Evolutionary conservation across 2,329 filamentous ascomycete species (phyloP).

Genomic region (Elsinoe perseae): DNA sequence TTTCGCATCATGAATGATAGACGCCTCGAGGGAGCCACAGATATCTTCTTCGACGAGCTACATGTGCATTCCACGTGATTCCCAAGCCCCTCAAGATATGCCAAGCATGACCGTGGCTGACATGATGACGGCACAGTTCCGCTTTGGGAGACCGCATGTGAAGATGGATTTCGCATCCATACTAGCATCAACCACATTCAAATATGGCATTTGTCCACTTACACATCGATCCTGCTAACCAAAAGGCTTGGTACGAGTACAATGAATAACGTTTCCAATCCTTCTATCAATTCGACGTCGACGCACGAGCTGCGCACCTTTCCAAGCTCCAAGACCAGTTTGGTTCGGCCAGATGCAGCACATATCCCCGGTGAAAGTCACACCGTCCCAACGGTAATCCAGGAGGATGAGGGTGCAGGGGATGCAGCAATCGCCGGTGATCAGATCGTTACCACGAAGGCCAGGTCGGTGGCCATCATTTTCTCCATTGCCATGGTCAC

Average conservation of each 20-base stretch:
- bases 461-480: constrained; percentile 23
- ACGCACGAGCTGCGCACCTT: constrained; percentile 4
- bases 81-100: not conserved
- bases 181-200: not conserved
- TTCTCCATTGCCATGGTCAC: constrained; percentile 24
- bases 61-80: not conserved
- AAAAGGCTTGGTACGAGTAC: not conserved
- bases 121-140: constrained; percentile 2
- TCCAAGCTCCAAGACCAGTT: not conserved
- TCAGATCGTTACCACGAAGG: constrained; percentile 18
- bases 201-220: not conserved
- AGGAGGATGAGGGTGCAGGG: not conserved
- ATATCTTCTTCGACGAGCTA: not conserved
- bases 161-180: not conserved
- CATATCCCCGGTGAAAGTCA: constrained; percentile 11
- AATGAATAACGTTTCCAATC: not conserved
- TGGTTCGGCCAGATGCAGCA: not conserved
- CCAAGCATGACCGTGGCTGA: not conserved
- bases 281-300: not conserved
- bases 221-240: not conserved
- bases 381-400: not conserved
- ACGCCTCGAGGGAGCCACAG: not conserved
- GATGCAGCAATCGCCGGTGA: not conserved
- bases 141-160: constrained; percentile 9
- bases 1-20: not conserved